Evolutionary conservation across 208 protist genomes (phyloP), one percentile per base, ranked within the genome.

Genomic region (Acanthamoeba triangularis): DNA sequence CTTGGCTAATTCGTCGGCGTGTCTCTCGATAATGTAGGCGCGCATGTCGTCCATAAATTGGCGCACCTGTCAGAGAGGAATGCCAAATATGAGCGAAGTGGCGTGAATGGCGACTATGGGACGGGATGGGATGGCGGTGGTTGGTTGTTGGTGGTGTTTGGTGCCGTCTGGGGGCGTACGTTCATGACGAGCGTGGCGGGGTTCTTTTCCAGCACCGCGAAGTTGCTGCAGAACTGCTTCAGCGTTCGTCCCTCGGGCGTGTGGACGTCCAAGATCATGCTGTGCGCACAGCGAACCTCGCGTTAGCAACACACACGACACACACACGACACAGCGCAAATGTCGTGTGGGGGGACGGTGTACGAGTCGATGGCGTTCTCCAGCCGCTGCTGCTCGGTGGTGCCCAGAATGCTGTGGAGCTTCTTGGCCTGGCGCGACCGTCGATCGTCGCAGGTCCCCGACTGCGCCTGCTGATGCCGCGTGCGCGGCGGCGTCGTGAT

Each of bases 31-130:
- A 10, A 90, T 90, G 52, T 90, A 90, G 23, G 28, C 80, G 3
- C 80, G 41, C 47, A 90, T 52, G 80, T 90, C 80, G 80, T 90
- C 80, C 44, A 90, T 90, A 14, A 90, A 90, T 59, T 90, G 80
- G n/a, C 80, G 69, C 56, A 61, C 56, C 56, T 61, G 56, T 61
- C 23, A 59, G 13, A 61, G 23, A 25, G 13, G 56, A 25, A 61
- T 61, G 11, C 11, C 2, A 61, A 25, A 61, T 11, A 25, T 61
- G 56, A 61, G 23, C 23, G 23, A 61, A 2, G 1, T 61, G 13
- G 20, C 23, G 41, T 4, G 8, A 44, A 44, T 1, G 41, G 41
- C 4, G 41, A 44, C 4, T 4, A 4, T 44, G 3, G 41, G 41
- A 4, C 4, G 41, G 41, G 37, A 41, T 41, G 37, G 37, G 37